Base-by-base conservation (phyloP, 2,329 filamentous ascomycete species). In the Alternaria burnsii region DNA sequence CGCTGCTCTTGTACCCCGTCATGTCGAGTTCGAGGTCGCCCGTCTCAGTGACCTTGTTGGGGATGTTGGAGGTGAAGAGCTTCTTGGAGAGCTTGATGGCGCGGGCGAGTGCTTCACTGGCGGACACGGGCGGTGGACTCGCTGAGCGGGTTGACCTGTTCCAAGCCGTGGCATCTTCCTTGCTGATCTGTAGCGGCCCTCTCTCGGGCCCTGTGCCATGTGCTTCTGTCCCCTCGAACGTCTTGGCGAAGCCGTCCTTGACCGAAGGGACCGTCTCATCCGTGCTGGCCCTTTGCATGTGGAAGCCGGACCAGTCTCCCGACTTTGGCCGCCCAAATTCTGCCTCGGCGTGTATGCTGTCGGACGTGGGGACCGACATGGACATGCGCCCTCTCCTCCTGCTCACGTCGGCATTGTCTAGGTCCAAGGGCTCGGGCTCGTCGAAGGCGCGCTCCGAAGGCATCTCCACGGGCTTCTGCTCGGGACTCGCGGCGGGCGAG, bases 11-110 rank as follows among this genome's bases (percentile, higher is more conserved):
- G 81, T 97, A 97, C 0, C 93, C 93, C 0, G 93, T 94, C 94
- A 99, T 97, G 77, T 99, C 95, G 53, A 99, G 83, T 93, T 98
- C 98, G 56, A 99, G 83, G 78, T 99, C 95, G 16, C 95, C 95
- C 0, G 88, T 91, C 58, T 97, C 93, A 1, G 91, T 98, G n/a
- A 99, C 89, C 66, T 92, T 90, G 58, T 91, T 95, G 6, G 93
- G 93, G 60, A 99, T 98, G 74, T 98, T 97, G 48, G 91, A 95
- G 3, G 88, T 90, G 46, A 92, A 92, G 3, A 99, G 85, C 76
- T 94, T 94, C 75, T 92, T 91, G 10, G 94, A 97, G 11, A 99
- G 84, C 28, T 90, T 88, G 74, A 91, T 88, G 8, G 95, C 95
- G 67, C 95, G 88, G 62, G 92, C 88, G 59, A 97, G 86, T 8